Evolutionary conservation across 495 filamentous ascomycete species (phyloP).

Genomic region (Neurospora sp.): DNA sequence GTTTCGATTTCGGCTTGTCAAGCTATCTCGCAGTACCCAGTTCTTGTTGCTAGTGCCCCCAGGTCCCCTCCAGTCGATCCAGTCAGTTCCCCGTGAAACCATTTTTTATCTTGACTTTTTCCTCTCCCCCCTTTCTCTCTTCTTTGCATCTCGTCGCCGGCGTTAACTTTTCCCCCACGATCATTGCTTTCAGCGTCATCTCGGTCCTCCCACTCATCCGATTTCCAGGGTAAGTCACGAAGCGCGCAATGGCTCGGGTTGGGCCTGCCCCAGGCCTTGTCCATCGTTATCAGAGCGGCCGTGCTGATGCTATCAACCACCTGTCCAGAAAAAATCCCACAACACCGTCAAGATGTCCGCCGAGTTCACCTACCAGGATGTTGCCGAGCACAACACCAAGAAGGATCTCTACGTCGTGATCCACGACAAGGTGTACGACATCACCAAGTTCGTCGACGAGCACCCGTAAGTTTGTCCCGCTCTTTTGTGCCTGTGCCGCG

Average conservation of each 20-base stretch:
- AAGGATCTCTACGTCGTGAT: conserved; percentile 90
- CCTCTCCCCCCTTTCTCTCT: conserved; percentile 6
- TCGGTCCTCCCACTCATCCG: neutral
- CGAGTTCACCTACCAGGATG: conserved; percentile 73
- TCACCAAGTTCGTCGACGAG: conserved; percentile 86
- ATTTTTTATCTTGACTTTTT: conserved; percentile 4
- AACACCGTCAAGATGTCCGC: conserved; percentile 48
- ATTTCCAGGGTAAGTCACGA: neutral
- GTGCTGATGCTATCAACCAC: conserved; percentile 10
- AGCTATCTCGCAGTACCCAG: conserved; percentile 1
- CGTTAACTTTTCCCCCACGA: neutral
- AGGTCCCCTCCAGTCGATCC: neutral
- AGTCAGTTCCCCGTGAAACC: neutral
- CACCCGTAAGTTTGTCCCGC: conserved; percentile 75
- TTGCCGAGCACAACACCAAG: conserved; percentile 83
- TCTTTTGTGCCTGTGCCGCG: neutral
- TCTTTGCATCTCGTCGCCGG: conserved; percentile 3
- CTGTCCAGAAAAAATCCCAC: conserved; percentile 11
- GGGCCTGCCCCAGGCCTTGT: neutral
- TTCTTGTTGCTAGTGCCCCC: neutral
- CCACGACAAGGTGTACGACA: conserved; percentile 94
- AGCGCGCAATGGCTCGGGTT: neutral
- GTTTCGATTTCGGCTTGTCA: neutral
- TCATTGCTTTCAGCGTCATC: neutral
- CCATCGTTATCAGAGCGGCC: neutral